phyloP scores from a whole-genome alignment of 2,329 filamentous ascomycete species.

The Simplicillium aogashimaense region DNA sequence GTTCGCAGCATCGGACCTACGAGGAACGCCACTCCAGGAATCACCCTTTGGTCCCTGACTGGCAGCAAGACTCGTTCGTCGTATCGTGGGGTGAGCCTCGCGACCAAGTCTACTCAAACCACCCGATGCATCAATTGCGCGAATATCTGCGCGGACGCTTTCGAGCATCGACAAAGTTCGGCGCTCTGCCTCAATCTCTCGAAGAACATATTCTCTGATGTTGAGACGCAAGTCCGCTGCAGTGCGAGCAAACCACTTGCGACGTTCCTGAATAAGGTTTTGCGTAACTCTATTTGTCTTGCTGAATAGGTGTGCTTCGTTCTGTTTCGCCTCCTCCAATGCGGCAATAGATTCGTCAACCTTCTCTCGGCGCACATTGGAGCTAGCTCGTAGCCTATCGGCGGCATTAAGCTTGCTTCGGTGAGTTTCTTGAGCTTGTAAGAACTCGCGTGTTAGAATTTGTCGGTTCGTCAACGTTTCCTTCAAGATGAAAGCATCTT shows the following conservation, averaged over 20 bases:
- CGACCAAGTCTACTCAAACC: conserved; percentile 83
- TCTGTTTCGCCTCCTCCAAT: conserved; percentile 75
- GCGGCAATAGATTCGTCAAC: conserved; percentile 94
- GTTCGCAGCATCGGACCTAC: conserved; percentile 67
- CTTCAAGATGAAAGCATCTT: conserved; percentile 95
- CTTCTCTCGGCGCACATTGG: conserved; percentile 84
- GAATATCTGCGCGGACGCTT: conserved; percentile 83
- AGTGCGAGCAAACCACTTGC: conserved; percentile 84
- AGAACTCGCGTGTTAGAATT: conserved; percentile 84
- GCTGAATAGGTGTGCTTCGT: conserved; percentile 70
- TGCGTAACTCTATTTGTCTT: conserved; percentile 85
- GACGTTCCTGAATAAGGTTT: conserved; percentile 80
- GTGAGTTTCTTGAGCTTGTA: conserved; percentile 81
- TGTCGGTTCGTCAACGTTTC: conserved; percentile 96
- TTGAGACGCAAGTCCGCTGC: conserved; percentile 72
- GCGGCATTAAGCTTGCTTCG: conserved; percentile 76
- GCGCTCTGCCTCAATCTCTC: conserved; percentile 91
- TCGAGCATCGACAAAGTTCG: conserved; percentile 89
- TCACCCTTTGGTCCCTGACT: conserved; percentile 97
- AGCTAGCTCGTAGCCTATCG: conserved; percentile 78
- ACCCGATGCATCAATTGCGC: conserved; percentile 82
- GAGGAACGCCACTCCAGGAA: conserved; percentile 89
- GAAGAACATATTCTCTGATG: conserved; percentile 84
- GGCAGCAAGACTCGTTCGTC: conserved; percentile 69
- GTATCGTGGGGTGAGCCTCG: conserved; percentile 68